Conservation (phyloP, 345 rosid species). For the Alliaria petiolata region DNA sequence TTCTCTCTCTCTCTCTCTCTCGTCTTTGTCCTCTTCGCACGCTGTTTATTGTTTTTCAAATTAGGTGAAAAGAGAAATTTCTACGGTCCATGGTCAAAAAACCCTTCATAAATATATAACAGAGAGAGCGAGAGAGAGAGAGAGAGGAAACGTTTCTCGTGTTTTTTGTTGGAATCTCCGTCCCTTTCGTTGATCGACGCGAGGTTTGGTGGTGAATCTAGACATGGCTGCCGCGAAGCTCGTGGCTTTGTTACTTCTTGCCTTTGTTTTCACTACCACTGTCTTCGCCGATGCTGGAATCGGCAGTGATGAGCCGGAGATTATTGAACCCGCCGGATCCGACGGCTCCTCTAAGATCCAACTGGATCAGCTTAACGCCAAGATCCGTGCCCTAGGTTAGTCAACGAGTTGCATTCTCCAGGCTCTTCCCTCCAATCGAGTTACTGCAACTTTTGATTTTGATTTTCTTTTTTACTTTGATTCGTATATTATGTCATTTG, state of each 20-base stretch:
- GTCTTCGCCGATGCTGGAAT: constrained; percentile 41
- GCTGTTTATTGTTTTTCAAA: background rate
- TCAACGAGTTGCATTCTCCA: background rate
- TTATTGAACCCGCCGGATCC: constrained; percentile 25
- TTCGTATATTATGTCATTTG: background rate
- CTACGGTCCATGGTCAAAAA: constrained; percentile 29
- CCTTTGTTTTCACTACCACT: constrained; percentile 35
- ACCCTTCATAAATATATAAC: constrained; percentile 14
- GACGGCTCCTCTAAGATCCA: constrained; percentile 46
- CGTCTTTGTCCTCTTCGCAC: background rate
- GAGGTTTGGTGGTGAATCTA: constrained; percentile 25
- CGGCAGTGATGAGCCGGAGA: constrained; percentile 19
- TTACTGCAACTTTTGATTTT: background rate
- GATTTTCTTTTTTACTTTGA: too few species aligned
- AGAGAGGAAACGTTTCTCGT: constrained; percentile 7
- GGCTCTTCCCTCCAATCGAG: background rate
- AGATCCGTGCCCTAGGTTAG: constrained; percentile 72
- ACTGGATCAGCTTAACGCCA: constrained; percentile 58
- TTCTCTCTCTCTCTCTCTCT: background rate
- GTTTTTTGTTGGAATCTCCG: constrained; percentile 31
- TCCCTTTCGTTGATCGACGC: background rate
- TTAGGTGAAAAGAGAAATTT: constrained; percentile 15
- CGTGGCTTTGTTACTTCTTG: constrained; percentile 32
- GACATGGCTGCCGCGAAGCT: constrained; percentile 62
- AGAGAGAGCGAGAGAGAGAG: background rate